phyloP scores from a whole-genome alignment of 108 stramenopile genomes.

The Discostella stelligeroides region DNA sequence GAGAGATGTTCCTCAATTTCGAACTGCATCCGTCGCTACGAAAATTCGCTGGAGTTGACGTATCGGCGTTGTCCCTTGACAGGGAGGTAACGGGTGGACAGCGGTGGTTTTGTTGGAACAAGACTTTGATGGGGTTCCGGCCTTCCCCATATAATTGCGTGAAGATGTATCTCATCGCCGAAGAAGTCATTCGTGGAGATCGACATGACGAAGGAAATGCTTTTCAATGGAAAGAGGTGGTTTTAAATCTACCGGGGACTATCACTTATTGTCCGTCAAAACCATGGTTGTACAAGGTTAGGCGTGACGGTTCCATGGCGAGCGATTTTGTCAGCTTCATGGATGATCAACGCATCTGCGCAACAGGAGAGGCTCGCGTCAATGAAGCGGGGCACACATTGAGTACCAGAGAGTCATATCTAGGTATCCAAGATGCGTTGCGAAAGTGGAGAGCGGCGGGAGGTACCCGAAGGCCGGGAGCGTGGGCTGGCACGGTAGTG shows the following conservation, averaged over 20 bases:
- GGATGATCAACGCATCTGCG: conserved; percentile 38
- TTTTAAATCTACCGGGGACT: conserved; percentile 50
- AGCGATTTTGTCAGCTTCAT: too few relatives aligned
- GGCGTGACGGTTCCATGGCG: conserved; percentile 40
- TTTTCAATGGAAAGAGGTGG: conserved; percentile 42
- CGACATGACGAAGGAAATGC: conserved; percentile 33
- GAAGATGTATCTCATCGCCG: too few relatives aligned
- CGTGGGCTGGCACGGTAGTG: conserved; percentile 52
- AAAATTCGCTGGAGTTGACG: too few relatives aligned
- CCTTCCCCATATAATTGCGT: too few relatives aligned
- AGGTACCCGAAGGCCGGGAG: too few relatives aligned
- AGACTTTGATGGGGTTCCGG: too few relatives aligned
- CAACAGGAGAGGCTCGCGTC: neutral
- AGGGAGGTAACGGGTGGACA: too few relatives aligned
- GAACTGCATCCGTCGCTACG: too few relatives aligned
- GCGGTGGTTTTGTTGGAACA: conserved; percentile 39
- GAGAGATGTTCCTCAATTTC: too few relatives aligned
- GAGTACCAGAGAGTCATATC: conserved; percentile 15
- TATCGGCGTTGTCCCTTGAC: too few relatives aligned
- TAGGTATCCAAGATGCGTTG: conserved; percentile 61
- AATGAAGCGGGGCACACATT: conserved; percentile 8
- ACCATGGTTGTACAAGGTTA: conserved; percentile 47
- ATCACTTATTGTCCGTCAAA: conserved; percentile 23
- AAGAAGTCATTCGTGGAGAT: too few relatives aligned
- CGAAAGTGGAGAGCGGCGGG: too few relatives aligned